A percentile compares a stretch with the other conserved stretches of the same genome.
These are phyloP conservation scores for Lachnellula arida DNA, from an alignment of 2,329 filamentous ascomycete genomes.

Conservation along the genomic window DNA sequence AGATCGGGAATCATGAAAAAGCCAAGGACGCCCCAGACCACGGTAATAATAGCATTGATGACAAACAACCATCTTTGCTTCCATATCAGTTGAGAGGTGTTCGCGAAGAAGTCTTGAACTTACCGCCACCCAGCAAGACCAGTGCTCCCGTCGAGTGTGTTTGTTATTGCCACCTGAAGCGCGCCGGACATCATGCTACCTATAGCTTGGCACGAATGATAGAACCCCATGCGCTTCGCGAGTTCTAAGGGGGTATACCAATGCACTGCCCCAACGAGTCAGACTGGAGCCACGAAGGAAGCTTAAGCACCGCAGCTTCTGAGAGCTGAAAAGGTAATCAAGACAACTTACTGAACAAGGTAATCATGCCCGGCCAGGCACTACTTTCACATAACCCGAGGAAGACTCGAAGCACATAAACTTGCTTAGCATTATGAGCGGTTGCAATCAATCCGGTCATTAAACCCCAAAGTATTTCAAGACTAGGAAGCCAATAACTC, in stretches of 20 bases:
- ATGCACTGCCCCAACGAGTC: constrained; percentile 16
- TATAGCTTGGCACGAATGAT: constrained; percentile 15
- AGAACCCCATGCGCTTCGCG: constrained; percentile 17
- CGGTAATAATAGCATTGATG: constrained; percentile 36
- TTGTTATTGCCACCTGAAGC: constrained; percentile 25
- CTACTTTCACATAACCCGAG: constrained; percentile 37
- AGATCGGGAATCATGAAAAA: constrained; percentile 22
- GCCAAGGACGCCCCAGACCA: constrained; percentile 25
- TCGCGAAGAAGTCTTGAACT: background rate
- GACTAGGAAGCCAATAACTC: constrained; percentile 30
- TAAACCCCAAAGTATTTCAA: constrained; percentile 12
- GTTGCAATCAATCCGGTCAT: constrained; percentile 10
- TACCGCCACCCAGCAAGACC: constrained; percentile 31
- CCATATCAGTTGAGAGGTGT: background rate
- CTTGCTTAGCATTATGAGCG: constrained; percentile 25
- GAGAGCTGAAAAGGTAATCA: background rate
- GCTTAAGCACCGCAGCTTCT: too few species aligned
- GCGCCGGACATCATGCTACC: constrained; percentile 19
- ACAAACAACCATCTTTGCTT: constrained; percentile 38
- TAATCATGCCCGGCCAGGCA: constrained; percentile 35
- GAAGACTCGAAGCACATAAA: constrained; percentile 48
- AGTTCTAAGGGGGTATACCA: constrained; percentile 32
- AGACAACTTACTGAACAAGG: constrained; percentile 33
- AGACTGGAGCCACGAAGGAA: too few species aligned
- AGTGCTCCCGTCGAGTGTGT: constrained; percentile 25